Evolutionary conservation across 257 asterid species (phyloP).

Genomic region (Osmanthus fragrans): DNA sequence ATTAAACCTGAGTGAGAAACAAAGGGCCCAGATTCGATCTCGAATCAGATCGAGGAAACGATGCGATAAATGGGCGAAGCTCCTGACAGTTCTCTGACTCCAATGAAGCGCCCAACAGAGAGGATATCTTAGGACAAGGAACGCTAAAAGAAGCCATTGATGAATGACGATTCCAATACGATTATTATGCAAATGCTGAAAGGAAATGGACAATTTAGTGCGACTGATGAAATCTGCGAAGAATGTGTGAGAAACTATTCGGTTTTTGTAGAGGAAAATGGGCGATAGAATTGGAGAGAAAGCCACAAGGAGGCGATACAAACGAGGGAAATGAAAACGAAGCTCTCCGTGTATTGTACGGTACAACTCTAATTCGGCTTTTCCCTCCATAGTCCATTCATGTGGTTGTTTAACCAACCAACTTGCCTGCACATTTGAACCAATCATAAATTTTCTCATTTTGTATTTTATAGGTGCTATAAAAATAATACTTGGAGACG

Average conservation of each 20-base stretch:
- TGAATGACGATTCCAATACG: slow-evolving; percentile 9
- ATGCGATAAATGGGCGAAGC: slow-evolving; percentile 19
- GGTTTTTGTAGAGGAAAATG: slow-evolving; percentile 30
- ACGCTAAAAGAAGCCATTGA: slow-evolving; percentile 54
- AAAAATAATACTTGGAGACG: too few species aligned
- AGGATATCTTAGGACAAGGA: slow-evolving; percentile 47
- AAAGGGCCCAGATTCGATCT: slow-evolving; percentile 35
- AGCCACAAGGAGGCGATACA: slow-evolving; percentile 39
- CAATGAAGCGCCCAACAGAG: slow-evolving; percentile 36
- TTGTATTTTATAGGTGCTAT: neutral
- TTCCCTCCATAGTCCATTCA: slow-evolving; percentile 42
- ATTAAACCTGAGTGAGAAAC: neutral
- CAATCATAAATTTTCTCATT: neutral
- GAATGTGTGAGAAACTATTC: neutral
- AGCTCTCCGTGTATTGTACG: slow-evolving; percentile 19
- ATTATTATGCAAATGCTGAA: neutral
- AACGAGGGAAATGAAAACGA: slow-evolving; percentile 36
- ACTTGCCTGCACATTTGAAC: neutral
- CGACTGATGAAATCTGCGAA: neutral
- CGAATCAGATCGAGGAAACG: slow-evolving; percentile 40
- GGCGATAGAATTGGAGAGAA: slow-evolving; percentile 42
- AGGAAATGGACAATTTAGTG: neutral
- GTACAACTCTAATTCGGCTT: slow-evolving; percentile 17
- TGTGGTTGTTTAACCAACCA: slow-evolving; percentile 25
- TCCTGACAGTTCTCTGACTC: slow-evolving; percentile 24